Evolutionary conservation across 2,329 filamentous ascomycete genomes (phyloP), one percentile per base, ranked within the genome.

Genomic region (Colletotrichum somersetense): DNA sequence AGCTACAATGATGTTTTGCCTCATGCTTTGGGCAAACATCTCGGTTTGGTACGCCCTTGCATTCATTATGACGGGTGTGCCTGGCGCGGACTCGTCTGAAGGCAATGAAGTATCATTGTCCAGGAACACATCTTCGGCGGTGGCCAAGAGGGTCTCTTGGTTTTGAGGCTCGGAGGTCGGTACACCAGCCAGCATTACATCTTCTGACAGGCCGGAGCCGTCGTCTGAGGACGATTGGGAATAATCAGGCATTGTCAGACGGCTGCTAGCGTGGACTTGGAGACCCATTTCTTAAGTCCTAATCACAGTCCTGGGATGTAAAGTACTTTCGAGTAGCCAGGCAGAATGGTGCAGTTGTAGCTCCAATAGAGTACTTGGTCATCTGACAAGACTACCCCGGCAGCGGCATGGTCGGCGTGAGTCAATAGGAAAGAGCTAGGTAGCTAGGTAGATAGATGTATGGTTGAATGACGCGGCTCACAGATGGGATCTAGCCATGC

Each of bases 1-100:
- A 35, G 89, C 89, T 65, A 94, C 89, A 75, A 95, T 93, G 42
- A 92, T 88, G 78, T 95, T 95, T 58, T 86, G 83, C 72, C 87
- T 86, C 76, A 93, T 83, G 76, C 92, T 94, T 77, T 89, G 87
- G 71, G 91, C 86, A 65, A 93, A 85, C 93, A 96, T 95, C 81
- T 95, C 93, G 26, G 88, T 78, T 80, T 96, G 93, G 76, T 95
- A 96, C 1, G 87, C 88, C 58, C 92, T 83, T 23, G 87, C 79
- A 68, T 81, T 79, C 75, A 88, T 83, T 52, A 79, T 74, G 26
- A 69, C 71, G 10, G 75, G 66, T 14, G 35, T 73, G 67, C 56
- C 56, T 67, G 67, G 50, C 30, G 48, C 52, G 56, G 62, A 18
- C 46, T 71, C 67, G 23, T 44, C 56, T 67, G 38, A 26, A 56